Base-by-base conservation (phyloP, 2,329 filamentous ascomycete genomes). In the Fusarium brevicatenulatum region DNA sequence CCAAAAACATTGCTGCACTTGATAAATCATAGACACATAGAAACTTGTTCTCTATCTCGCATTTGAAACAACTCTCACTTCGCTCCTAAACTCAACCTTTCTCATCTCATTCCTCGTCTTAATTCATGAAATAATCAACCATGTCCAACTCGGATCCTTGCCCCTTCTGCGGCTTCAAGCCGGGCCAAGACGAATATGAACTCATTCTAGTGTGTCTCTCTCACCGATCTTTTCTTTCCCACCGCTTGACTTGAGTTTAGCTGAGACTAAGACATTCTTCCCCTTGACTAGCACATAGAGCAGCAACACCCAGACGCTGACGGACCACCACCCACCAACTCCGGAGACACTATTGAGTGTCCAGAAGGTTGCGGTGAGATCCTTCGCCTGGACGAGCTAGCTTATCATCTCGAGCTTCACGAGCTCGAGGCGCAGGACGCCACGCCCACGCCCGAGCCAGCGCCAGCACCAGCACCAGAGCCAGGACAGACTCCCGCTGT, bases 341-440 rank as follows among this genome's bases (percentile, higher is more conserved):
- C 50, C n/a, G 58, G 71, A 12, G 68, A 72, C 6, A 34, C 68
- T 2, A 58, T 74, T 7, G 28, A 62, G 34, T 78, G 77, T 50
- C 75, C 75, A 4, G 67, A 75, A 32, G 86, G 85, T 28, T 93
- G 91, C 76, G 88, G 87, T 37, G 90, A 93, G 78, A 78, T 84
- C n/a, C 49, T 78, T 39, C 36, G 59, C n/a, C 56, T 56, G 11
- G 75, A 76, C n/a, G 77, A 78, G 34, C 47, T 78, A 49, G 66
- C 66, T 23, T 76, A 67, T 39, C 77, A 78, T 40, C 59, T 78
- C 7, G 71, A 78, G 54, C 76, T 78, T 36, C 77, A 78, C 59
- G 70, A 75, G 55, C 75, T 78, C 30, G 76, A 78, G 49, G 69
- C 66, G 7, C 63, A 71, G 37, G 76, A 68, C 34, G 65, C 63